Conservation (phyloP, 1,284 basidiomycete species). For the Entoloma clypeatum region DNA sequence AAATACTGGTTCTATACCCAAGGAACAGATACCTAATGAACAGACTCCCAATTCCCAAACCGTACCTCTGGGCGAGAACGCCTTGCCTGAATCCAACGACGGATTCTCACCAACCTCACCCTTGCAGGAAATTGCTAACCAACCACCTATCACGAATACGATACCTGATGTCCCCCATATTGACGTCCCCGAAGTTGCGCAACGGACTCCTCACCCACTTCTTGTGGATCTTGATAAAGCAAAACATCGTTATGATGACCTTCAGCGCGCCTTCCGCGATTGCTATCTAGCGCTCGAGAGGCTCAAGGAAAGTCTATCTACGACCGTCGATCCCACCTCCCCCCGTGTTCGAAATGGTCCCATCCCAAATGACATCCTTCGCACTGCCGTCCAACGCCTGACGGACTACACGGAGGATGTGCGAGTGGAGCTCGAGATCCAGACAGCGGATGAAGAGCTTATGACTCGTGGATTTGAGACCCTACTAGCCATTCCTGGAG, state of each 20-base stretch:
- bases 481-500: conserved; percentile 57
- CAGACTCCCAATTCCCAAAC: too few species aligned
- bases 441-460: conserved; percentile 73
- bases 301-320: conserved; percentile 41
- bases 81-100: too few species aligned
- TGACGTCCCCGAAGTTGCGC: background rate
- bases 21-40: too few species aligned
- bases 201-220: conserved; percentile 30
- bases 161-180: conserved; percentile 1
- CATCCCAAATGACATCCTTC: conserved; percentile 38
- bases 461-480: conserved; percentile 70
- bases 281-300: conserved; percentile 63
- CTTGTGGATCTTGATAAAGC: conserved; percentile 42
- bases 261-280: conserved; percentile 64
- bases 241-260: conserved; percentile 54
- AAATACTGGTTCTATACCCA: too few species aligned
- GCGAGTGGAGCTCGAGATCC: conserved; percentile 83
- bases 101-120: too few species aligned
- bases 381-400: conserved; percentile 59
- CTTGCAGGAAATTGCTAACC: too few species aligned
- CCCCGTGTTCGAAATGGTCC: conserved; percentile 6
- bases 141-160: background rate
- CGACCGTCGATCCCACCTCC: conserved; percentile 12
- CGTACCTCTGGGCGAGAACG: background rate
- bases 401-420: conserved; percentile 82